Base-by-base conservation (phyloP, 2,329 filamentous ascomycete genomes). In the Spiromastix sp. region DNA sequence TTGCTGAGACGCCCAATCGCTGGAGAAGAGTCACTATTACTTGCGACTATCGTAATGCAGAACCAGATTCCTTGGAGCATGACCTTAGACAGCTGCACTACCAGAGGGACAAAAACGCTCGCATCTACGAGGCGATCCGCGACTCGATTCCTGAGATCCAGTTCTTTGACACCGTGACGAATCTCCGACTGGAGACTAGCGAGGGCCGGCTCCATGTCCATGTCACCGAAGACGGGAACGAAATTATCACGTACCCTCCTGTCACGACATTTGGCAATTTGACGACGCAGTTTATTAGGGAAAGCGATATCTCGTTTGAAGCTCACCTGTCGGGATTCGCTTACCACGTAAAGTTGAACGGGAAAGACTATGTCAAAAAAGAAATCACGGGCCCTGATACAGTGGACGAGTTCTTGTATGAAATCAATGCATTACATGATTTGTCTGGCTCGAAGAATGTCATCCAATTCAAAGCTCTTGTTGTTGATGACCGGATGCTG, bases 251-350 rank as follows among this genome's bases (percentile, higher is more conserved):
- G 7, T 96, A 89, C 51, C 91, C 91, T 3, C 71, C 77, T 0
- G 64, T 79, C 16, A 74, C 73, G 25, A 77, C 81, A 42, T 73
- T 96, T 38, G 71, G 77, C 11, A 85, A 96, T 56, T 66, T 95
- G 34, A 50, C 55, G 21, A 54, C 57, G 24, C 48, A 45, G 19
- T 42, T 72, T 67, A 39, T 77, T 80, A 57, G 68, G 22, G 89
- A 96, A 55, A 74, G 72, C 32, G 76, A 85, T 24, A 67, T 98
- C 22, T 68, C 76, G 27, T 95, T 98, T 50, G 83, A 93, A 46
- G 83, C 85, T 1, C 91, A 98, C 63, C 76, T 96, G 56, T 96
- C 89, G 15, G 91, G 91, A 2, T 98, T 96, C 54, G 91, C 96
- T 12, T 98, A 96, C 69, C 93, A 93, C 56, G 85, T 98, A 38